These are phyloP conservation scores for Aspergillus sclerotialis DNA, from an alignment of 2,329 filamentous ascomycete genomes.

Conservation along the genomic window DNA sequence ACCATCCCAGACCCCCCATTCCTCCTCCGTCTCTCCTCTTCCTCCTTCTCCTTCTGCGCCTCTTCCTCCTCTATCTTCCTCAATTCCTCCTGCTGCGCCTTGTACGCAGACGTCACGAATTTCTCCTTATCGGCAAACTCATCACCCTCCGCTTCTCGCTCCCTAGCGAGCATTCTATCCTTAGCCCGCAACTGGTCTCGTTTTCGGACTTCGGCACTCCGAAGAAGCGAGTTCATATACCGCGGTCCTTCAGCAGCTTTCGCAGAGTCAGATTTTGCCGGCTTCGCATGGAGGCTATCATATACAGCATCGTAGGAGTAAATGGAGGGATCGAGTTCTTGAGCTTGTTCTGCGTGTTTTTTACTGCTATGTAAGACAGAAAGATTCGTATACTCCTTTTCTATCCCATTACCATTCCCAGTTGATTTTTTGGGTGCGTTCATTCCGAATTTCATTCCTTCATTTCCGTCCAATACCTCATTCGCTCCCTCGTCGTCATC, in stretches of 20 bases:
- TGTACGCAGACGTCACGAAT: constrained; percentile 60
- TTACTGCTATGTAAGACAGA: constrained; percentile 39
- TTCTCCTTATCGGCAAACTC: constrained; percentile 61
- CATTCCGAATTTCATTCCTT: constrained; percentile 15
- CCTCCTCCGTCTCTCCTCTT: constrained; percentile 44
- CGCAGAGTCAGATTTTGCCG: constrained; percentile 17
- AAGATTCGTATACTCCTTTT: constrained; percentile 38
- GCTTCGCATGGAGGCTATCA: constrained; percentile 40
- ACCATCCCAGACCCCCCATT: constrained; percentile 49
- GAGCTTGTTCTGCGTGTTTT: constrained; percentile 38
- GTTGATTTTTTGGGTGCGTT: constrained; percentile 15
- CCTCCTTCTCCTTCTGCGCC: constrained; percentile 44
- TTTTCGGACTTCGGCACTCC: constrained; percentile 55
- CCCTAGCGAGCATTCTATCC: constrained; percentile 54
- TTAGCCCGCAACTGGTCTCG: constrained; percentile 56
- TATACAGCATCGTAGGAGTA: constrained; percentile 46
- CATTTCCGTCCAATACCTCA: constrained; percentile 12
- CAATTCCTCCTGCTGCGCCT: constrained; percentile 56
- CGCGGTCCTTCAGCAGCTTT: constrained; percentile 37
- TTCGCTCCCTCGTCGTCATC: constrained; percentile 23
- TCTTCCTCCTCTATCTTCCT: constrained; percentile 53
- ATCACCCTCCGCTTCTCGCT: constrained; percentile 60
- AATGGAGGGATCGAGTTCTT: constrained; percentile 39
- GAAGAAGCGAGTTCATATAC: constrained; percentile 55
- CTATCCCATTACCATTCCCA: constrained; percentile 4